Base-by-base conservation (phyloP, 257 asterid species). In the Cruciata laevipes region DNA sequence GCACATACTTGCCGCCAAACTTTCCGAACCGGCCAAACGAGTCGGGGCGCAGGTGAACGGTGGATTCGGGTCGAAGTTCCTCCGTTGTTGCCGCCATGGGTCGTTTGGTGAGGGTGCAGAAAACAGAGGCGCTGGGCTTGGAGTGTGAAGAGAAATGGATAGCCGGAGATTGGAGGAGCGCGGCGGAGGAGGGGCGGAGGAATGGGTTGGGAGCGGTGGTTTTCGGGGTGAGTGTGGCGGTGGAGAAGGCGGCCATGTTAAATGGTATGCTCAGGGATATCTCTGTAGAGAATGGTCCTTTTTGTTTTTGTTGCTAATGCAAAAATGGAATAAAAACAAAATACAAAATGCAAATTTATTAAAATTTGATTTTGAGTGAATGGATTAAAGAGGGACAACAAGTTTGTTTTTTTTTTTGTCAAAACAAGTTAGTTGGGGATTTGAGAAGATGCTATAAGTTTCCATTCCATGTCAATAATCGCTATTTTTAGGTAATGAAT, bases 1-100 rank as follows among this genome's bases (percentile, higher is more conserved):
- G 98, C 0, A 92, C 96, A 74, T 86, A 89, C 61, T 87, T 87
- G 7, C 98, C 97, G 13, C 98, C 98, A 64, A 81, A 92, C 67
- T 82, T 83, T 3, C 97, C 97, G 32, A 89, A 89, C 49, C 98
- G 79, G 32, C 97, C 97, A 71, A 92, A 92, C 1, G 96, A 78
- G 70, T 92, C 98, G 13, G 98, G 98, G n/a, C 89, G 82, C 74
- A 40, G 87, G 66, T 60, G 73, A 56, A 66, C 65, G 64, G 30
- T 55, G 74, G 77, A 52, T 63, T 76, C 75, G 58, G 63, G 74
- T 25, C 20, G 52, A 23, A 27, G 23, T 35, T 30, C 76, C 20
- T 79, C 85, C 61, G 71, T 66, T 32, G 85, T 64, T 69, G 79
- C 78, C 25, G 79, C 78, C 92, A 81, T 77, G 52, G 72, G 67